Evolutionary conservation across 2,329 filamentous ascomycete species (phyloP), one percentile per base, ranked within the genome.

Genomic region (Chrysosporium queenslandicum): DNA sequence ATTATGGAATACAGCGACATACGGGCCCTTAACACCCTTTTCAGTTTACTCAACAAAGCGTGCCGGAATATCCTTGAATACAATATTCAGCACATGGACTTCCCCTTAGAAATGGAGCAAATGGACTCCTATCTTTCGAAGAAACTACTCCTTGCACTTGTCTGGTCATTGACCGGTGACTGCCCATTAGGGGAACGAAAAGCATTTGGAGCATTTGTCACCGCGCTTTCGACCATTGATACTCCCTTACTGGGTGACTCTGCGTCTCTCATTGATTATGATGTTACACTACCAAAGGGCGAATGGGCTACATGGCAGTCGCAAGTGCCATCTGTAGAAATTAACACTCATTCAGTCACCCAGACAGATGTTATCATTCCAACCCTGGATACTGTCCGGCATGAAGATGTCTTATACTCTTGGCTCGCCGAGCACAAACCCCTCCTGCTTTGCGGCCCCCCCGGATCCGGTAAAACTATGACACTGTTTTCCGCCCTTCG

Each of bases 381-480:
- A 1, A 99, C 92, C 0, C 75, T 98, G 46, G 92, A 99, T 67
- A 99, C 94, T 25, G 86, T 98, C 41, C 87, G 92, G 27, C 92
- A 99, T 62, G 92, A 99, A 68, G 92, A 97, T 70, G 87, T 99
- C n/a, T 77, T 99, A 14, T 98, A 98, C 74, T 98, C 94, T 2
- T 98, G 92, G 92, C 81, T 99, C 41, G 92, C 94, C 14, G 92
- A 99, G 68, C 92, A 99, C 68, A 98, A 98, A 73, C 92, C 94
- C 11, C 77, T 99, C 16, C 76, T 99, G 49, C 84, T 99, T 14
- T 99, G 92, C 67, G 94, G 92, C 68, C 94, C 92, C 65, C 92
- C 92, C 54, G 92, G 92, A 74, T 98, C 92, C 48, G 92, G 92
- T 77, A 99, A 99, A 75, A 99, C 92, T 3, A 99, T 99, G 92